Evolutionary conservation across 768 basidiomycete genomes (phyloP).

Genomic region (Lanmaoa pseudosensibilis): DNA sequence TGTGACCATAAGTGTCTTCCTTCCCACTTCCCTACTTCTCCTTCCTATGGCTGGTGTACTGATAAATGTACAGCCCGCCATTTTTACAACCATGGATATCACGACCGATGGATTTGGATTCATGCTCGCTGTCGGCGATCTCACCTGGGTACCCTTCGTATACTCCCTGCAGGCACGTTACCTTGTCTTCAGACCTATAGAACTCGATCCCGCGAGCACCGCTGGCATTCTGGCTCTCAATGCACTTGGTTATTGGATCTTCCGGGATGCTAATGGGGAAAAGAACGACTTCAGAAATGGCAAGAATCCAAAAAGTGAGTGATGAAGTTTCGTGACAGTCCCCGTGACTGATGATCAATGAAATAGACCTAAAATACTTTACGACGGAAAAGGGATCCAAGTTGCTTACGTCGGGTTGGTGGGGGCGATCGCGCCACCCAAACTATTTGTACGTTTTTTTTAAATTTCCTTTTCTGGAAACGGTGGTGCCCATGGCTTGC

Average conservation of each 20-base stretch:
- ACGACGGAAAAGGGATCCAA: conserved; percentile 85
- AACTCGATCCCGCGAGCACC: conserved; percentile 62
- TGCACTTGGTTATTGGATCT: conserved; percentile 83
- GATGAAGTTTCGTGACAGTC: neutral
- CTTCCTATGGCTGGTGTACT: neutral
- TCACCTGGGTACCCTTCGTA: conserved; percentile 91
- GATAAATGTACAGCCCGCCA: conserved; percentile 56
- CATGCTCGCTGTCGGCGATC: conserved; percentile 94
- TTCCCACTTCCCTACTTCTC: neutral
- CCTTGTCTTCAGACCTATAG: conserved; percentile 84
- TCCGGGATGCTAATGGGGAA: conserved; percentile 84
- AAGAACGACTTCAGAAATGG: conserved; percentile 97
- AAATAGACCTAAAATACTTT: conserved; percentile 72
- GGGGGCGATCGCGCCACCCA: conserved; percentile 92
- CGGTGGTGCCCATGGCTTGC: neutral
- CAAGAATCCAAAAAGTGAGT: conserved; percentile 84
- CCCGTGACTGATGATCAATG: neutral
- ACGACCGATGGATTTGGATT: conserved; percentile 97
- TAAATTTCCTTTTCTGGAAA: neutral
- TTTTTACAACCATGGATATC: conserved; percentile 97
- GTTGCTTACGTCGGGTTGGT: conserved; percentile 94
- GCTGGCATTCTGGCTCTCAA: conserved; percentile 64
- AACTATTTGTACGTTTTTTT: conserved; percentile 68
- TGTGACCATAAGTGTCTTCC: neutral
- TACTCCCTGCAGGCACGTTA: conserved; percentile 94